Percentiles rank a stretch among this genome's conserved stretches.
Evolutionary conservation across 805 yeast genomes (phyloP).

Genomic region (Candida pseudoglaebosa): DNA sequence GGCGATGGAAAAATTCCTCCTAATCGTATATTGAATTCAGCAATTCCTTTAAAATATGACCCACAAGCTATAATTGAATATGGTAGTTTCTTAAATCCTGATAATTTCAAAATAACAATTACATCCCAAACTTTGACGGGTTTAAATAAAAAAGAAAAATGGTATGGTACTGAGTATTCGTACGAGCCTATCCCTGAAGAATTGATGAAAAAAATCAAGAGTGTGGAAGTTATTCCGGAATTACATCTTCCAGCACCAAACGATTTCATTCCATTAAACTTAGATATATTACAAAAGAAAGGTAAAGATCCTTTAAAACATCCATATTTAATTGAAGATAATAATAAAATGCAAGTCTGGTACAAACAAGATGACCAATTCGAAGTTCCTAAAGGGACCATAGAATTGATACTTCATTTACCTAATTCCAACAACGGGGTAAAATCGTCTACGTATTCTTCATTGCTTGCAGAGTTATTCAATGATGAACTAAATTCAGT

Average conservation of each 20-base stretch:
- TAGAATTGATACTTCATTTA: slow-evolving; percentile 58
- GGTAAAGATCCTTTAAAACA: slow-evolving; percentile 37
- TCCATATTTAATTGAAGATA: slow-evolving; percentile 59
- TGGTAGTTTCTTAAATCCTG: slow-evolving; percentile 46
- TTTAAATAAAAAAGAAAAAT: slow-evolving; percentile 55
- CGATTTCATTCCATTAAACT: slow-evolving; percentile 77
- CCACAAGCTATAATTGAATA: slow-evolving; percentile 49
- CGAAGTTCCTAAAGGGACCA: slow-evolving; percentile 80
- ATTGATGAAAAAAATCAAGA: slow-evolving; percentile 29
- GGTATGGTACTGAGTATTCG: slow-evolving; percentile 88
- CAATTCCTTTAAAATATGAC: slow-evolving; percentile 57
- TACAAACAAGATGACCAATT: slow-evolving; percentile 86
- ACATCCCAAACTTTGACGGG: slow-evolving; percentile 46
- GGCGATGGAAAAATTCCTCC: slow-evolving; percentile 50
- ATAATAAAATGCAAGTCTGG: slow-evolving; percentile 64
- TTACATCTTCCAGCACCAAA: slow-evolving; percentile 70
- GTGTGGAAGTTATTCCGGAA: slow-evolving; percentile 19
- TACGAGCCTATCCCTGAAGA: slow-evolving; percentile 40
- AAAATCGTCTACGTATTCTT: slow-evolving; percentile 51
- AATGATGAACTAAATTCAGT: slow-evolving; percentile 73
- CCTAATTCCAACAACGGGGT: slow-evolving; percentile 65
- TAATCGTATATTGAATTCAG: slow-evolving; percentile 53
- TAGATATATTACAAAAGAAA: slow-evolving; percentile 49
- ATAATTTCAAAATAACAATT: slow-evolving; percentile 61
- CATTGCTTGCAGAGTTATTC: slow-evolving; percentile 64